These are phyloP conservation scores for Alternaria atra DNA, from an alignment of 2,329 filamentous ascomycete species.

Conservation along the genomic window DNA sequence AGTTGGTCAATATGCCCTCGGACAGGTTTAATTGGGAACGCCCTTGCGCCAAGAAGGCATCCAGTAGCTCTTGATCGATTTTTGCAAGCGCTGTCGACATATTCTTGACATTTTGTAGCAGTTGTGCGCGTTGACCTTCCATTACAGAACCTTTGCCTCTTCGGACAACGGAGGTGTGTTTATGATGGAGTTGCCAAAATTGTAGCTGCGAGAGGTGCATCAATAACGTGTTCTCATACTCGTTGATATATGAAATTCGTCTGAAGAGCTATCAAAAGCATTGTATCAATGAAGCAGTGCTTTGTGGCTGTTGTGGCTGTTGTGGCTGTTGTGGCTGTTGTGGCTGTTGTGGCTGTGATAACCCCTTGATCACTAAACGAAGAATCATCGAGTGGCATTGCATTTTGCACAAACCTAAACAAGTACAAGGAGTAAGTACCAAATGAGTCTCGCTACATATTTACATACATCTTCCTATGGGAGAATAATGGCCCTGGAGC, in stretches of 20 bases:
- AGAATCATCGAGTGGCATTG: not conserved
- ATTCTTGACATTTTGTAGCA: not conserved
- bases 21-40: not conserved
- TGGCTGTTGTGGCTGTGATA: slow-evolving; percentile 2
- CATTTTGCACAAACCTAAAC: not conserved
- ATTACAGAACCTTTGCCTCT: not conserved
- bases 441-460: not conserved
- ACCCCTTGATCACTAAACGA: slow-evolving; percentile 2
- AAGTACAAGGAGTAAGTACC: not conserved
- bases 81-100: not conserved
- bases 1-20: not conserved
- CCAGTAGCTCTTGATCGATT: not conserved
- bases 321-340: not conserved
- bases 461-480: not conserved
- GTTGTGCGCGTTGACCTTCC: not conserved
- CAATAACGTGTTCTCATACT: not conserved
- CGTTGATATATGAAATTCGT: not conserved
- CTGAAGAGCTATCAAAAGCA: not conserved
- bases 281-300: not conserved
- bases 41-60: not conserved
- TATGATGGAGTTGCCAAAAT: not conserved
- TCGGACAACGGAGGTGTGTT: not conserved
- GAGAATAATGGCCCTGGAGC: not conserved
- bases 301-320: slow-evolving; percentile 1
- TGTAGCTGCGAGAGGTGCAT: not conserved